Base-by-base conservation (phyloP, 2,329 filamentous ascomycete species). In the Aaosphaeria pasadenensis region DNA sequence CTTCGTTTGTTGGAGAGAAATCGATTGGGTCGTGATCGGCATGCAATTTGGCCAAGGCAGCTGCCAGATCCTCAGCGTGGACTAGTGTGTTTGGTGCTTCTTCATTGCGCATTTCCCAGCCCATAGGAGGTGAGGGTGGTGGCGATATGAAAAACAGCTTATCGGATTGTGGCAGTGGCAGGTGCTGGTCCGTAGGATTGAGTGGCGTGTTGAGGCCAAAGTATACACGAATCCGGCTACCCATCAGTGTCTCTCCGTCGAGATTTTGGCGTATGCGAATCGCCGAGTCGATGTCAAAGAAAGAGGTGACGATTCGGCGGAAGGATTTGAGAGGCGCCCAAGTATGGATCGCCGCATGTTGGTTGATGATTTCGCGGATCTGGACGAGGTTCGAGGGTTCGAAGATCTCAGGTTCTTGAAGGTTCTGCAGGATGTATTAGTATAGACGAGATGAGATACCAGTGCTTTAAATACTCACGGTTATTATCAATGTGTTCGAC, bases 291-390 rank as follows among this genome's bases (percentile, higher is more conserved):
- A 81, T 77, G 51, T 84, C 82, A 71, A 80, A 85, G 77, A 94
- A 92, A 57, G 87, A 89, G 52, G 88, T 83, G 58, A 92, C 79
- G 62, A 94, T 90, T 67, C 89, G 86, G 55, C 86, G 83, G 78
- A 94, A 90, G 5, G 87, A 91, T 69, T 89, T 89, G 53, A 94
- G 81, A 0, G 89, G 89, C 7, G 87, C 83, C 79, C 88, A 94
- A 50, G 86, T 84, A 72, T 89, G 85, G 55, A 92, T 83, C 44
- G 83, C 78, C 3, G 87, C 86, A n/a, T 85, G 83, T 43, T 80
- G 71, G 62, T 81, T 75, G 68, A 94, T 85, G 50, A 89, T 82
- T 46, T 84, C 79, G 65, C 84, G 85, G 61, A 92, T 88, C 51
- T 81, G 83, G 60, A 87, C 81, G 50, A 92, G 79, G 71, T 89